phyloP scores from a whole-genome alignment of 192 early-diverging fungal genomes.

The Mortierella antarctica region DNA sequence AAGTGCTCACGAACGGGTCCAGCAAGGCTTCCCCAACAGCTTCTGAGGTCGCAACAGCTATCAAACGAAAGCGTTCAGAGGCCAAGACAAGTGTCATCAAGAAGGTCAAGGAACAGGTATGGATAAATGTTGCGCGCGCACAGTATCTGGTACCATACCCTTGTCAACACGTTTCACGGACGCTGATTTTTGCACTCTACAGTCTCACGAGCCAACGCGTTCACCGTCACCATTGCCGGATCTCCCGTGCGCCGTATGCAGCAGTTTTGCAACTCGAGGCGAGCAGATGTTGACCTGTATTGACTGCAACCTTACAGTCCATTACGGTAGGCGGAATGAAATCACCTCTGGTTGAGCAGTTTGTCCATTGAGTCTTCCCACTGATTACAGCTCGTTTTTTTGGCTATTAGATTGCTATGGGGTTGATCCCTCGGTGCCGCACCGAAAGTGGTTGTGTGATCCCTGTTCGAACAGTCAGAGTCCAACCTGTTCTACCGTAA shows the following conservation, averaged over 20 bases:
- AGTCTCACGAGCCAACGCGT: conserved; percentile 43
- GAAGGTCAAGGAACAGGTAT: conserved; percentile 48
- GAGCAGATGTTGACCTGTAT: conserved; percentile 55
- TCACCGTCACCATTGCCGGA: conserved; percentile 52
- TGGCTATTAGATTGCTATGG: conserved; percentile 62
- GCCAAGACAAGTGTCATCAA: conserved; percentile 6
- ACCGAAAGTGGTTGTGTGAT: conserved; percentile 59
- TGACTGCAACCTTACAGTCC: conserved; percentile 60
- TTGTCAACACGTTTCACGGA: neutral
- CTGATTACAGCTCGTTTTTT: too few species aligned
- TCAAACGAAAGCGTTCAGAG: conserved; percentile 37
- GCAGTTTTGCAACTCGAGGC: conserved; percentile 9
- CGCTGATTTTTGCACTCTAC: neutral
- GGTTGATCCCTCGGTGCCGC: conserved; percentile 5
- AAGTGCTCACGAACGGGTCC: conserved; percentile 18
- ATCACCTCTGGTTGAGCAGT: neutral
- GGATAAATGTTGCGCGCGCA: neutral
- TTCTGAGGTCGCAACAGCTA: conserved; percentile 7
- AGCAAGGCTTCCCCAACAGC: neutral
- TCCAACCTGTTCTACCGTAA: conserved; percentile 69
- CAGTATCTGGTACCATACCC: neutral
- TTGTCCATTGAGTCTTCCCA: neutral
- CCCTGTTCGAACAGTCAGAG: conserved; percentile 70
- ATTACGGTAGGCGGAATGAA: conserved; percentile 49
- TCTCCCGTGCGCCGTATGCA: conserved; percentile 58